These are phyloP conservation scores for Iberis amara DNA, from an alignment of 441 rosid genomes.

Conservation along the genomic window DNA sequence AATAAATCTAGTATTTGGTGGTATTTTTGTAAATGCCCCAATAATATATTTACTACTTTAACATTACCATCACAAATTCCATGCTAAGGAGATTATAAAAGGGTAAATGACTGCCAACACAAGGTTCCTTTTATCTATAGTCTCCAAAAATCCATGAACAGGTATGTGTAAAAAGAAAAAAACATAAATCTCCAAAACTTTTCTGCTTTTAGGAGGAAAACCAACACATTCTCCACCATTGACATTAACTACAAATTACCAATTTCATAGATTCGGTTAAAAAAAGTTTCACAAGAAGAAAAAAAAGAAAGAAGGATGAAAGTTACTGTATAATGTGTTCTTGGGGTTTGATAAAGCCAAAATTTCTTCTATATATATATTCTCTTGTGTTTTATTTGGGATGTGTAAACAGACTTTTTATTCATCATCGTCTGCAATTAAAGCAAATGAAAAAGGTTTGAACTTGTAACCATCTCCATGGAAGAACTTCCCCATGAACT, in stretches of 20 bases:
- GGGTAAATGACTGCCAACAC: slow-evolving; percentile 5
- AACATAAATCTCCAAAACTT: slow-evolving; percentile 5
- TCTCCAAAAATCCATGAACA: slow-evolving; percentile 27
- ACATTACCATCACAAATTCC: neutral
- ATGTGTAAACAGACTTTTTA: too few species aligned
- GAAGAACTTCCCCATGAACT: slow-evolving; percentile 90
- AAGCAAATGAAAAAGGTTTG: slow-evolving; percentile 81
- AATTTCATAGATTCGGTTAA: slow-evolving; percentile 22
- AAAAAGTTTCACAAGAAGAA: neutral
- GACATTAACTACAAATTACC: slow-evolving; percentile 23
- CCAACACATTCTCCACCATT: slow-evolving; percentile 21
- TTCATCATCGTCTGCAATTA: slow-evolving; percentile 65
- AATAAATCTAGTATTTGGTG: too few species aligned
- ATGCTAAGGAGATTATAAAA: neutral
- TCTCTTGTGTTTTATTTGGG: neutral
- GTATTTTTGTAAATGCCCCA: too few species aligned
- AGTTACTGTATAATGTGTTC: slow-evolving; percentile 30
- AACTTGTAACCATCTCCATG: slow-evolving; percentile 96
- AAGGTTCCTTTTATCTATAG: slow-evolving; percentile 7
- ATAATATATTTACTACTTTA: neutral
- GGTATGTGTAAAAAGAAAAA: neutral
- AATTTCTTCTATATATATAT: slow-evolving; percentile 19
- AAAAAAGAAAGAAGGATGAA: slow-evolving; percentile 1
- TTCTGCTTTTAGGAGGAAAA: slow-evolving; percentile 13
- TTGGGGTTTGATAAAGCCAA: slow-evolving; percentile 15